A percentile compares a stretch with the other conserved stretches of the same genome.
phyloP scores from a whole-genome alignment of 768 basidiomycete genomes.

The Leucocoprinus sp. region DNA sequence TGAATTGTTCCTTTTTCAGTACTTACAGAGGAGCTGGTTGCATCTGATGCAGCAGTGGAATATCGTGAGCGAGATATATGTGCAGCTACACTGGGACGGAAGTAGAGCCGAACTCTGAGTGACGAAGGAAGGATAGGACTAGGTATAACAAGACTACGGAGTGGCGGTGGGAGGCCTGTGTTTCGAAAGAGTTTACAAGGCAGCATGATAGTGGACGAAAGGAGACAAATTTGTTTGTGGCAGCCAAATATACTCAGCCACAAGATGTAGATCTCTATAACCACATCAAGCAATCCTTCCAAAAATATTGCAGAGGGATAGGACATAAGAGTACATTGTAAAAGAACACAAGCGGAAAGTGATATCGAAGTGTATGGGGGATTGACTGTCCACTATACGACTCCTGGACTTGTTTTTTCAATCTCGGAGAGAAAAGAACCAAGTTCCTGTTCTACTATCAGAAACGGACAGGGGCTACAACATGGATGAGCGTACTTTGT shows the following conservation, averaged over 20 bases:
- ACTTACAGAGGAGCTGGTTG: not conserved
- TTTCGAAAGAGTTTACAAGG: conserved; percentile 39
- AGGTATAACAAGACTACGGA: conserved; percentile 32
- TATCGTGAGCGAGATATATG: conserved; percentile 12
- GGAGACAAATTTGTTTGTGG: not conserved
- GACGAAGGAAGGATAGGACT: conserved; percentile 27
- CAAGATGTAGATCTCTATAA: too few relatives aligned
- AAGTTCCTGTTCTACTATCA: conserved; percentile 20
- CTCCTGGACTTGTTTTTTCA: conserved; percentile 13
- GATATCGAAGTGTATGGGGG: not conserved
- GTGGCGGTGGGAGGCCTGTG: conserved; percentile 33
- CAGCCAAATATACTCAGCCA: too few relatives aligned
- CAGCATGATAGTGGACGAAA: conserved; percentile 26
- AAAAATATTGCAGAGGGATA: too few relatives aligned
- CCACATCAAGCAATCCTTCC: too few relatives aligned
- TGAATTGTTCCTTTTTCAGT: not conserved
- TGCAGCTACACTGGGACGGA: conserved; percentile 21
- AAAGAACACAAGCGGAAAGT: not conserved
- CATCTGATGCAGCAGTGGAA: conserved; percentile 4
- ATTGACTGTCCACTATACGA: not conserved
- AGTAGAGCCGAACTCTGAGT: conserved; percentile 25
- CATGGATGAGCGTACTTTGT: conserved; percentile 26
- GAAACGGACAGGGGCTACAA: not conserved
- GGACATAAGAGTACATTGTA: not conserved
- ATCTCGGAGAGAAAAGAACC: conserved; percentile 27